Percentiles rank a stretch among this genome's conserved stretches.
Conservation (phyloP, 2,329 filamentous ascomycete species). For the Grosmannia clavigera region DNA sequence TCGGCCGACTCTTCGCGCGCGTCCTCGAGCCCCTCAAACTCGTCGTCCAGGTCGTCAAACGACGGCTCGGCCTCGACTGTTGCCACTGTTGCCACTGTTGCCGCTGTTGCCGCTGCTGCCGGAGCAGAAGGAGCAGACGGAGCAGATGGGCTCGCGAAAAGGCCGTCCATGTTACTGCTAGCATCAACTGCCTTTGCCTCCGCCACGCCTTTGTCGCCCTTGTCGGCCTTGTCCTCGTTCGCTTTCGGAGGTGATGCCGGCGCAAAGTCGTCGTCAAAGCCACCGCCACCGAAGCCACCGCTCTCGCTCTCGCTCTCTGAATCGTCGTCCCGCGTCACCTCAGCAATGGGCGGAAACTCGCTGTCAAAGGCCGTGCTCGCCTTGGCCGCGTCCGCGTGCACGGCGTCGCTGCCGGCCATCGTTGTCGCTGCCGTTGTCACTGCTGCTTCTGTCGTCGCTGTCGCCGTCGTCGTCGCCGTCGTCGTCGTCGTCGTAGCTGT, state of each 20-base stretch:
- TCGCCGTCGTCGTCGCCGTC: not conserved
- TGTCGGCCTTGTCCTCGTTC: not conserved
- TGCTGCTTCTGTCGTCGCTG: not conserved
- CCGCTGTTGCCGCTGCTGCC: too few relatives aligned
- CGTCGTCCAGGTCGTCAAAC: slow-evolving; percentile 63
- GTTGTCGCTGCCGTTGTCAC: not conserved
- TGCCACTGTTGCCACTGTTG: not conserved
- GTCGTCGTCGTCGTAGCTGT: not conserved
- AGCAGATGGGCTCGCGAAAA: not conserved
- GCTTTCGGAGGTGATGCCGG: slow-evolving; percentile 44
- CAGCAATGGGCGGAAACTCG: slow-evolving; percentile 91
- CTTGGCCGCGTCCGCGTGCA: slow-evolving; percentile 27
- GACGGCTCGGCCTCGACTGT: not conserved
- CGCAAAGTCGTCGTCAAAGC: slow-evolving; percentile 91
- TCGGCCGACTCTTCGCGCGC: slow-evolving; percentile 70
- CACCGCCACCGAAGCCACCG: slow-evolving; percentile 53
- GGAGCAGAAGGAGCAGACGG: not conserved
- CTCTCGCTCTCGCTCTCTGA: slow-evolving; percentile 69
- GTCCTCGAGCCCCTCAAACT: slow-evolving; percentile 73
- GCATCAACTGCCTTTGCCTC: not conserved
- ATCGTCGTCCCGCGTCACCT: slow-evolving; percentile 62
- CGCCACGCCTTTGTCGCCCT: not conserved
- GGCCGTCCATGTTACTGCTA: not conserved
- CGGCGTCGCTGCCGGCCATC: slow-evolving; percentile 8
- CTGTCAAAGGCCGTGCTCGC: slow-evolving; percentile 45